Evolutionary conservation across 2,329 filamentous ascomycete genomes (phyloP).

Genomic region (Fusarium subtropicale): DNA sequence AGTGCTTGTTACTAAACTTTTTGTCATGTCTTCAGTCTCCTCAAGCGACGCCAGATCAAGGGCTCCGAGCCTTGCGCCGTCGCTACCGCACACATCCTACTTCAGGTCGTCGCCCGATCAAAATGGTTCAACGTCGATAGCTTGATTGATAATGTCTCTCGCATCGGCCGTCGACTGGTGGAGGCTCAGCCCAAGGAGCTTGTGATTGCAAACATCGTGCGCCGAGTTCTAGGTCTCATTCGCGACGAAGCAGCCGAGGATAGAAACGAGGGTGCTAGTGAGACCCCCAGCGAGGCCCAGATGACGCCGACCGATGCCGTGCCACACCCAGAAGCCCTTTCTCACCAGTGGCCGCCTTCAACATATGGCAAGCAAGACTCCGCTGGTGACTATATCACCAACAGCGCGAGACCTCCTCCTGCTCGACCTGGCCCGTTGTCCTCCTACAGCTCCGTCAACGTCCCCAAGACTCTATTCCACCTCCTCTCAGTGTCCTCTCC

Average conservation of each 20-base stretch:
- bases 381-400: constrained; percentile 47
- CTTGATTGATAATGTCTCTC: constrained; percentile 82
- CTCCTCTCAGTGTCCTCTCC: constrained; percentile 80
- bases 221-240: constrained; percentile 89
- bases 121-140: constrained; percentile 81
- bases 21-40: constrained; percentile 66
- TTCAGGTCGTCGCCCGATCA: constrained; percentile 85
- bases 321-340: constrained; percentile 44
- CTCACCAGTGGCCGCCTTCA: constrained; percentile 48
- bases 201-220: constrained; percentile 93
- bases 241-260: constrained; percentile 90
- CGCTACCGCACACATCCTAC: constrained; percentile 88
- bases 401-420: constrained; percentile 46
- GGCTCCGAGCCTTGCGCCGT: constrained; percentile 90
- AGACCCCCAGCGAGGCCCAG: constrained; percentile 65
- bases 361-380: constrained; percentile 53
- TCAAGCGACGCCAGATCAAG: constrained; percentile 91
- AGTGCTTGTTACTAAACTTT: constrained; percentile 24
- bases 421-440: constrained; percentile 71
- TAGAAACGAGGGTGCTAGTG: constrained; percentile 71
- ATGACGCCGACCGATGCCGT: constrained; percentile 56
- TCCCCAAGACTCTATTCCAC: constrained; percentile 85
- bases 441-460: constrained; percentile 72
- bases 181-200: constrained; percentile 90
- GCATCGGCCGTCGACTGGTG: constrained; percentile 80